Evolutionary conservation across 805 yeast genomes (phyloP), one percentile per base, ranked within the genome.

Genomic region (Tetrapisispora fleetii): DNA sequence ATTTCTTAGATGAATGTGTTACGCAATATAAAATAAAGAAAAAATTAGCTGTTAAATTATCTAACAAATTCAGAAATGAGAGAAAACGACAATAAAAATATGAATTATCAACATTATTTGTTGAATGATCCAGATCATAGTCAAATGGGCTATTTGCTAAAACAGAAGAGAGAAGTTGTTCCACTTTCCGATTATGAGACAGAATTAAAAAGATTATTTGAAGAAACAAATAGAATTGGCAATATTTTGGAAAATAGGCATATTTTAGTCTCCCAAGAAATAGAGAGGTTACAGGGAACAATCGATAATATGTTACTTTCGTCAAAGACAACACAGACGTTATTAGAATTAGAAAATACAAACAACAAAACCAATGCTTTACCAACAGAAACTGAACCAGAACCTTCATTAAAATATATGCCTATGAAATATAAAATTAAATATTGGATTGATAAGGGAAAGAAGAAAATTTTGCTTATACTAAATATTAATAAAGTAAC

Each of bases 391-490:
- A 32, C 35, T 32, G 14, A 32, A 13, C 3, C 8, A 6, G 35
- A 32, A 14, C 4, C 28, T 24, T 24, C 28, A 24, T 32, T 32
- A 13, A 27, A 40, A 27, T 30, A 37, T 21, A 21, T 30, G 2
- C 33, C 28, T 2, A 9, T 41, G 3, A 30, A 13, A n/a, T 41
- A 41, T 24, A 41, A 30, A 41, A 7, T 41, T 7, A 45, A 38
- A 32, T 30, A 16, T 38, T 45, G 47, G 47, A 32, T 45, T 2
- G 30, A 38, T n/a, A 45, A 32, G 22, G 35, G 38, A 10, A 45
- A 19, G 21, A 19, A 32, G 16, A 37, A 28, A 14, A 3, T 37
- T 27, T 8, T 27, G 17, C 16, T 43, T 3, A 24, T 36, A 19
- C 3, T 24, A 13, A 22, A 36, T 35, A 14, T 22, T 21, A 43